Conservation (phyloP, 108 stramenopile species). For the Pseudonitzschia multiseries region DNA sequence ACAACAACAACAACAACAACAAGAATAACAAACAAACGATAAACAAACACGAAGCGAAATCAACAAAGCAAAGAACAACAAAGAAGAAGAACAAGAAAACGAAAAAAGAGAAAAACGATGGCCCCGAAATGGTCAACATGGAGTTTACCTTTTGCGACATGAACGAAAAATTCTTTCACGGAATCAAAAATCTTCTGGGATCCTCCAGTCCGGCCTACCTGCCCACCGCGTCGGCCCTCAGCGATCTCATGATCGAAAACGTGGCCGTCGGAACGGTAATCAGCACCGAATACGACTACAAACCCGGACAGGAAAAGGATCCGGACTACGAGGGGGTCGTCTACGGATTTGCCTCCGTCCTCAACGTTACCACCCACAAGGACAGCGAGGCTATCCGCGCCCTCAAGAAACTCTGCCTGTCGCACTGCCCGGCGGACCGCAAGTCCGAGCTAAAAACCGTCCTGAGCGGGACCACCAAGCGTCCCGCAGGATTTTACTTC, state of each 20-base stretch:
- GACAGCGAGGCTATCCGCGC: slow-evolving; percentile 48
- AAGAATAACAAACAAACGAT: background rate
- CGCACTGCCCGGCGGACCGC: slow-evolving; percentile 63
- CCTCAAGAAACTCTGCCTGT: slow-evolving; percentile 57
- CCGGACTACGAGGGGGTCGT: slow-evolving; percentile 54
- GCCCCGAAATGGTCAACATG: slow-evolving; percentile 66
- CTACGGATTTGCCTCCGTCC: slow-evolving; percentile 77
- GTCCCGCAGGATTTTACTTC: slow-evolving; percentile 83
- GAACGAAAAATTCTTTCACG: slow-evolving; percentile 81
- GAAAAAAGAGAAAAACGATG: slow-evolving; percentile 37
- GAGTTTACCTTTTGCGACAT: slow-evolving; percentile 86
- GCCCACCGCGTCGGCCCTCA: slow-evolving; percentile 57
- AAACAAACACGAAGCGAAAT: background rate
- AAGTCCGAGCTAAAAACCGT: slow-evolving; percentile 70
- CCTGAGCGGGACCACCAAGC: slow-evolving; percentile 73
- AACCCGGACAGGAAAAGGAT: background rate
- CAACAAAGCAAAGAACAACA: slow-evolving; percentile 10
- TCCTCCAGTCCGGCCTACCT: slow-evolving; percentile 51
- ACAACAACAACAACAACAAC: slow-evolving; percentile 4
- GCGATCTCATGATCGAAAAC: slow-evolving; percentile 79
- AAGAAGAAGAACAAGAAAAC: slow-evolving; percentile 36
- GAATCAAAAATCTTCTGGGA: slow-evolving; percentile 65
- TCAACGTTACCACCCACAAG: slow-evolving; percentile 75
- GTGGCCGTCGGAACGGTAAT: slow-evolving; percentile 73
- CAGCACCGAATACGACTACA: slow-evolving; percentile 58